Conservation (phyloP, 495 filamentous ascomycete genomes). For the Rhypophila decipiens region DNA sequence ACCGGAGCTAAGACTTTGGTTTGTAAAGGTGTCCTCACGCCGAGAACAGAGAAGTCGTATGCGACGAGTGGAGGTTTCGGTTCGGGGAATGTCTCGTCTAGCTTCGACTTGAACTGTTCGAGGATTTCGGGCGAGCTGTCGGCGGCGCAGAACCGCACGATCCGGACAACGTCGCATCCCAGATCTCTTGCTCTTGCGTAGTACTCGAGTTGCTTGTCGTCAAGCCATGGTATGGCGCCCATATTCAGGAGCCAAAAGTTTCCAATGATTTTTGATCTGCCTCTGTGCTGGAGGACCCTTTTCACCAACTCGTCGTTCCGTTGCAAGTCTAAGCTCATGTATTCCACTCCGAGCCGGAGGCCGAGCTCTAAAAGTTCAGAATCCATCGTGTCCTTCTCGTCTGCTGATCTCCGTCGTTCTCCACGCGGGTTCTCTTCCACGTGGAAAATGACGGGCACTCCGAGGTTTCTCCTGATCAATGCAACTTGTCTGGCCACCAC, state of each 20-base stretch:
- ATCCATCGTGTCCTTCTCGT: constrained; percentile 46
- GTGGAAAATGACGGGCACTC: constrained; percentile 63
- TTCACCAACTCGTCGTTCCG: constrained; percentile 46
- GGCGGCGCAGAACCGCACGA: constrained; percentile 55
- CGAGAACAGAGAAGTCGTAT: constrained; percentile 64
- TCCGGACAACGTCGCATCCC: constrained; percentile 64
- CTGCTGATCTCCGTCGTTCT: constrained; percentile 28
- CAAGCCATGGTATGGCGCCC: constrained; percentile 53
- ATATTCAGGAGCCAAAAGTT: constrained; percentile 49
- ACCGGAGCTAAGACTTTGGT: constrained; percentile 63
- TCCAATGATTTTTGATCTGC: constrained; percentile 70
- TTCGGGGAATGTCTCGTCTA: constrained; percentile 41
- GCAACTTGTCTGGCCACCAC: constrained; percentile 52
- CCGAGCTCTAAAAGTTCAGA: constrained; percentile 59
- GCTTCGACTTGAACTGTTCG: constrained; percentile 46
- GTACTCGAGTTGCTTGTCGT: constrained; percentile 48
- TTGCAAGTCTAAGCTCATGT: constrained; percentile 59
- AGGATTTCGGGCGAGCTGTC: constrained; percentile 55
- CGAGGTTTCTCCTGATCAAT: constrained; percentile 55
- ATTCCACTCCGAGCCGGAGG: constrained; percentile 68
- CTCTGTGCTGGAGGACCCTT: constrained; percentile 50
- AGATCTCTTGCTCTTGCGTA: constrained; percentile 53
- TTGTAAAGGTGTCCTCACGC: constrained; percentile 61
- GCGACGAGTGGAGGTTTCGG: constrained; percentile 58
- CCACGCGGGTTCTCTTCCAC: constrained; percentile 50